These are phyloP conservation scores for Crithidia expoeki DNA, from an alignment of 208 protist species.

Conservation along the genomic window DNA sequence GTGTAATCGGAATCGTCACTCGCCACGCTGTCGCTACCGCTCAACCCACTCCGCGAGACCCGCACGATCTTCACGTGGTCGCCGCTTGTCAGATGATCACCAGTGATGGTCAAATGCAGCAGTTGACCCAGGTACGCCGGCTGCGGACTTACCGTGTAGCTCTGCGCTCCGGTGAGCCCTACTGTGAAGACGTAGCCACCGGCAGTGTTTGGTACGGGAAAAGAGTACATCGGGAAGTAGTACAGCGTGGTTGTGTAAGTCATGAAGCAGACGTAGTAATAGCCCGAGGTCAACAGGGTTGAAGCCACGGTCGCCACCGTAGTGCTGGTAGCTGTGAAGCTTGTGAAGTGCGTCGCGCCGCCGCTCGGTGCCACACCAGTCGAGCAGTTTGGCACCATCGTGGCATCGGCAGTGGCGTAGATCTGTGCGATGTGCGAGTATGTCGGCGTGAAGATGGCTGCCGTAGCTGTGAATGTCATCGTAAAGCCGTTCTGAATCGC, in stretches of 20 bases:
- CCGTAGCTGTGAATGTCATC: slow-evolving; percentile 65
- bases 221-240: slow-evolving; percentile 32
- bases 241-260: slow-evolving; percentile 54
- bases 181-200: slow-evolving; percentile 85
- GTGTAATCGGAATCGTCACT: slow-evolving; percentile 33
- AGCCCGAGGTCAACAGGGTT: slow-evolving; percentile 52
- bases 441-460: slow-evolving; percentile 66
- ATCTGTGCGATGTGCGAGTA: slow-evolving; percentile 53
- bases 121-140: slow-evolving; percentile 75
- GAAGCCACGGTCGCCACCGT: slow-evolving; percentile 64
- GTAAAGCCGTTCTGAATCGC: slow-evolving; percentile 49
- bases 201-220: slow-evolving; percentile 66
- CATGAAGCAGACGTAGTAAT: slow-evolving; percentile 87
- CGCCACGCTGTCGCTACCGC: slow-evolving; percentile 16
- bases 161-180: slow-evolving; percentile 75
- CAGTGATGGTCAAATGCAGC: slow-evolving; percentile 67
- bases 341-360: slow-evolving; percentile 61
- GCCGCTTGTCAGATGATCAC: slow-evolving; percentile 58
- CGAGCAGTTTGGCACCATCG: slow-evolving; percentile 44
- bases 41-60: slow-evolving; percentile 33
- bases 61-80: slow-evolving; percentile 85
- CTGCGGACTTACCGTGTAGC: slow-evolving; percentile 70
- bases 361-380: slow-evolving; percentile 43
- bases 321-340: slow-evolving; percentile 54
- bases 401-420: slow-evolving; percentile 37